These are phyloP conservation scores for Picea engelmannii DNA, from an alignment of 83 land plant genomes.

Conservation along the genomic window DNA sequence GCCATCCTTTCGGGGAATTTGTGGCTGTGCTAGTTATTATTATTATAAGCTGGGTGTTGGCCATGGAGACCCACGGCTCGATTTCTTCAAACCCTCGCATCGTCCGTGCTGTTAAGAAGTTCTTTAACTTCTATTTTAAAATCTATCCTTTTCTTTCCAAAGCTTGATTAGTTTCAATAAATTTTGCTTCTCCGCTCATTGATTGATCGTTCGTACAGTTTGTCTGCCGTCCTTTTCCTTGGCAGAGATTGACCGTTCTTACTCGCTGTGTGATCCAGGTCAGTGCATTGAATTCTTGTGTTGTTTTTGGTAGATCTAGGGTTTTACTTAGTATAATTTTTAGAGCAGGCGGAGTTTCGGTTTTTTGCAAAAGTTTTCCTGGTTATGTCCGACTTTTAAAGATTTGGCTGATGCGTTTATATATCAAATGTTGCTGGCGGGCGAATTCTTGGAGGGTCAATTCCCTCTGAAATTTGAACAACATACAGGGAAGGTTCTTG, in stretches of 20 bases:
- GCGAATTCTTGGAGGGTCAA: background rate
- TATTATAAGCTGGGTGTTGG: too few relatives aligned
- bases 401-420: background rate
- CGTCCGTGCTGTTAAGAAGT: conserved; percentile 54
- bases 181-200: background rate
- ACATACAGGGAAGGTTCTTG: background rate
- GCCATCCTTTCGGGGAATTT: too few relatives aligned
- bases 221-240: conserved; percentile 1
- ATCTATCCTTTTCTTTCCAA: background rate
- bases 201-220: background rate
- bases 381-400: conserved; percentile 1
- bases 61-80: too few relatives aligned
- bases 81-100: background rate
- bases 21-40: too few relatives aligned
- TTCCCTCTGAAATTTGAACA: background rate
- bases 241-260: conserved; percentile 1
- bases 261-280: conserved; percentile 13
- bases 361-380: background rate
- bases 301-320: background rate
- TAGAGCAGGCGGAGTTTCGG: background rate
- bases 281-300: background rate
- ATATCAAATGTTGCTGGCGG: background rate
- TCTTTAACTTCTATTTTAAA: conserved; percentile 1
- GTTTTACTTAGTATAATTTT: background rate
- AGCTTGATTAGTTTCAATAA: background rate